phyloP scores from a whole-genome alignment of 2,329 filamentous ascomycete species.

The Colletotrichum sp. region DNA sequence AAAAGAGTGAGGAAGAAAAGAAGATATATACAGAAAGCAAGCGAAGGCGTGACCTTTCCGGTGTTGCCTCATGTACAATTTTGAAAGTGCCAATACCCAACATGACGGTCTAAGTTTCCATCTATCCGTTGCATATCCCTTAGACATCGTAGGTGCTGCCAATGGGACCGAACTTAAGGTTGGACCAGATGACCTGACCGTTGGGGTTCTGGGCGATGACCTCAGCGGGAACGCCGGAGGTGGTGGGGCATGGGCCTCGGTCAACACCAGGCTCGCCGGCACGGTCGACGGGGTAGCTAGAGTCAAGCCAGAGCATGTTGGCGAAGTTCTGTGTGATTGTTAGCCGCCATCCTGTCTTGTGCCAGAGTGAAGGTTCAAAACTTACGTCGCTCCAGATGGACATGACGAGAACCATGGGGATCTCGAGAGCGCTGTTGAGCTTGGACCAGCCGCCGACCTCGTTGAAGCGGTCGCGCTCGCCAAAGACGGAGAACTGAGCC shows the following conservation, averaged over 20 bases:
- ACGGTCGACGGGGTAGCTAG: constrained; percentile 50
- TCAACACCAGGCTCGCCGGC: constrained; percentile 41
- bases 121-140: background rate
- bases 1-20: background rate
- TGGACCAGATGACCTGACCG: constrained; percentile 50
- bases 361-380: background rate
- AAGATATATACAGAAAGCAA: constrained; percentile 3
- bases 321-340: constrained; percentile 47
- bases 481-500: constrained; percentile 57
- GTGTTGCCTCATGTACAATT: background rate
- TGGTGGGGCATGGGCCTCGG: constrained; percentile 50
- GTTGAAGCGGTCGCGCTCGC: constrained; percentile 55
- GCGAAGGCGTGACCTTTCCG: background rate
- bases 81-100: background rate
- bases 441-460: constrained; percentile 57
- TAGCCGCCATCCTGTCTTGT: background rate
- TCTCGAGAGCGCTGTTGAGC: constrained; percentile 56
- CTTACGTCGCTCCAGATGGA: constrained; percentile 62
- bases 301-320: constrained; percentile 71
- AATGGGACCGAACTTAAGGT: constrained; percentile 54
- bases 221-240: constrained; percentile 47
- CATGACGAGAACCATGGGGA: constrained; percentile 68
- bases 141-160: constrained; percentile 39
- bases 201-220: constrained; percentile 44
- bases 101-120: background rate